phyloP scores from a whole-genome alignment of 208 protist genomes.

The Phytomonas francai region DNA sequence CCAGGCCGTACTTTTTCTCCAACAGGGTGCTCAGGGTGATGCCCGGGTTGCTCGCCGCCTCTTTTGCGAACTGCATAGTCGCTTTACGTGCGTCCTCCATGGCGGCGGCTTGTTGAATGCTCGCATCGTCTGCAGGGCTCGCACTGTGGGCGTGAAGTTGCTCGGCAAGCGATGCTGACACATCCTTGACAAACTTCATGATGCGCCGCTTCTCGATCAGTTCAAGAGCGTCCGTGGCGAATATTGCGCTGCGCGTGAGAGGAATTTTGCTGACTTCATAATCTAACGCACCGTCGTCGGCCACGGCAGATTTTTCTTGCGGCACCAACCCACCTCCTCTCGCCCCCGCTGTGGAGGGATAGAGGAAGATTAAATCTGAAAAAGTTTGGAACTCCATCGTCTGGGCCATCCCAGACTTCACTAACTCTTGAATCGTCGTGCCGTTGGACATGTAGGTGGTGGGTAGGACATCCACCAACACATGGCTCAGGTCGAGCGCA shows the following conservation, averaged over 20 bases:
- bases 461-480: constrained; percentile 63
- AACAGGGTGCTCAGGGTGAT: constrained; percentile 39
- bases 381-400: constrained; percentile 66
- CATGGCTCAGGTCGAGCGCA: constrained; percentile 15
- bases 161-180: constrained; percentile 64
- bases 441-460: constrained; percentile 49
- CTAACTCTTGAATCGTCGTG: constrained; percentile 31
- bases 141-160: constrained; percentile 60
- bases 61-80: constrained; percentile 11
- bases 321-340: neutral
- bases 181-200: constrained; percentile 88
- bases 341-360: constrained; percentile 2
- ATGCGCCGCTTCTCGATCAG: constrained; percentile 89
- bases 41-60: constrained; percentile 12
- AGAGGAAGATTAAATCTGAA: constrained; percentile 36
- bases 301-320: neutral
- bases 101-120: constrained; percentile 15
- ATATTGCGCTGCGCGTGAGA: constrained; percentile 74
- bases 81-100: constrained; percentile 16
- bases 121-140: constrained; percentile 33
- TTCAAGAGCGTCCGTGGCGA: constrained; percentile 37
- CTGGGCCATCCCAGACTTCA: constrained; percentile 38
- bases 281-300: constrained; percentile 15
- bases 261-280: constrained; percentile 40
- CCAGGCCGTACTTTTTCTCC: constrained; percentile 36